Evolutionary conservation across 441 rosid species (phyloP).

Genomic region (Eruca vesicaria): DNA sequence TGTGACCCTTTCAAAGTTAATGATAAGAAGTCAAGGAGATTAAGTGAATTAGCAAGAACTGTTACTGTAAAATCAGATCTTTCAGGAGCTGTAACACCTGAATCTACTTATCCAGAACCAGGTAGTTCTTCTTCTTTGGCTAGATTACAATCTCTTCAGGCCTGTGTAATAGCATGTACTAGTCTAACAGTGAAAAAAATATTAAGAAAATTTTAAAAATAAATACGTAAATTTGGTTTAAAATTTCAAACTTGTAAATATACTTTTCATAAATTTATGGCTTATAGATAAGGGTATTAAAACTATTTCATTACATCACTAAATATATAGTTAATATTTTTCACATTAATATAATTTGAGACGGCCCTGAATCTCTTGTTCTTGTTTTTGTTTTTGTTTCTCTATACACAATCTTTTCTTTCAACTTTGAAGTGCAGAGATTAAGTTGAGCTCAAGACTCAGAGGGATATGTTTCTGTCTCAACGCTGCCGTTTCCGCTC

Average conservation of each 20-base stretch:
- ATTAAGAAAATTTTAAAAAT: too few relatives aligned
- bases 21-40: constrained; percentile 38
- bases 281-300: too few relatives aligned
- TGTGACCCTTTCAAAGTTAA: constrained; percentile 28
- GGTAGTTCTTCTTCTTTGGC: constrained; percentile 37
- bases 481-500: constrained; percentile 57
- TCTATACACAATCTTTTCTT: constrained; percentile 22
- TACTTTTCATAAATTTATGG: too few relatives aligned
- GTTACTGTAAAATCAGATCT: constrained; percentile 56
- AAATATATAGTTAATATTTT: too few relatives aligned
- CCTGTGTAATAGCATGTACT: too few relatives aligned
- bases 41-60: too few relatives aligned
- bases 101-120: constrained; percentile 47
- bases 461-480: constrained; percentile 81
- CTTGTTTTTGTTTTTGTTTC: neutral
- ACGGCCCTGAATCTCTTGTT: too few relatives aligned
- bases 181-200: too few relatives aligned
- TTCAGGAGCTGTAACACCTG: constrained; percentile 60
- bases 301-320: too few relatives aligned
- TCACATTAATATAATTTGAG: too few relatives aligned
- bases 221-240: too few relatives aligned
- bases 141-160: neutral
- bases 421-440: constrained; percentile 53
- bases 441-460: constrained; percentile 54
- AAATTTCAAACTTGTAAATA: too few relatives aligned